These are phyloP conservation scores for Purpureocillium lavendulum DNA, from an alignment of 2,329 filamentous ascomycete species.

Conservation along the genomic window DNA sequence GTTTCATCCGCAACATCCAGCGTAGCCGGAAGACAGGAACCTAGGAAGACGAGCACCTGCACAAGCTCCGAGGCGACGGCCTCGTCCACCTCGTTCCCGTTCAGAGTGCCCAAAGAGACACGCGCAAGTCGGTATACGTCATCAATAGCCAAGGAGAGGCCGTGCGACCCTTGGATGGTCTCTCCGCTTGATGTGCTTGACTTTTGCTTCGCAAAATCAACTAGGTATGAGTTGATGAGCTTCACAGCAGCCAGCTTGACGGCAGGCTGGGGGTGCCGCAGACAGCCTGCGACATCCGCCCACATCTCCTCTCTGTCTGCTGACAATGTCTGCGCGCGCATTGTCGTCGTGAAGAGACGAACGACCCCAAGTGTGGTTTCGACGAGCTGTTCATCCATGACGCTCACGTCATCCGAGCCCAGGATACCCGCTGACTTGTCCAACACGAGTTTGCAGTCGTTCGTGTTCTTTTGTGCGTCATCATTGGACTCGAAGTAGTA, in stretches of 20 bases:
- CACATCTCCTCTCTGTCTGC: slow-evolving; percentile 58
- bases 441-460: slow-evolving; percentile 58
- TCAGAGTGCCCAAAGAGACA: slow-evolving; percentile 44
- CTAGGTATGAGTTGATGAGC: slow-evolving; percentile 68
- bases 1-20: slow-evolving; percentile 28
- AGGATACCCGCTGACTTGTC: slow-evolving; percentile 45
- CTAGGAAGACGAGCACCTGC: slow-evolving; percentile 78
- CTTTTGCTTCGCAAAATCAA: slow-evolving; percentile 63
- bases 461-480: slow-evolving; percentile 49
- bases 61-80: slow-evolving; percentile 70
- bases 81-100: slow-evolving; percentile 57
- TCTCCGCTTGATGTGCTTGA: slow-evolving; percentile 37
- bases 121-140: slow-evolving; percentile 54
- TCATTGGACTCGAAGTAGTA: slow-evolving; percentile 71
- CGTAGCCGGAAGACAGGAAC: slow-evolving; percentile 39
- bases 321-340: slow-evolving; percentile 56
- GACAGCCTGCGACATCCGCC: slow-evolving; percentile 56
- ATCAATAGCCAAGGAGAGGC: slow-evolving; percentile 56
- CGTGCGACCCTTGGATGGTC: slow-evolving; percentile 61
- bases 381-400: slow-evolving; percentile 60
- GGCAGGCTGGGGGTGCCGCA: slow-evolving; percentile 63
- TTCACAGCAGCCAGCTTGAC: slow-evolving; percentile 72
- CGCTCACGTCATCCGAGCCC: slow-evolving; percentile 41
- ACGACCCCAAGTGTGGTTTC: slow-evolving; percentile 66
- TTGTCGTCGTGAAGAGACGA: slow-evolving; percentile 56